Evolutionary conservation across 352 stramenopile species (phyloP), one percentile per base, ranked within the genome.

Genomic region (Thalassiosira livingstoniorum): DNA sequence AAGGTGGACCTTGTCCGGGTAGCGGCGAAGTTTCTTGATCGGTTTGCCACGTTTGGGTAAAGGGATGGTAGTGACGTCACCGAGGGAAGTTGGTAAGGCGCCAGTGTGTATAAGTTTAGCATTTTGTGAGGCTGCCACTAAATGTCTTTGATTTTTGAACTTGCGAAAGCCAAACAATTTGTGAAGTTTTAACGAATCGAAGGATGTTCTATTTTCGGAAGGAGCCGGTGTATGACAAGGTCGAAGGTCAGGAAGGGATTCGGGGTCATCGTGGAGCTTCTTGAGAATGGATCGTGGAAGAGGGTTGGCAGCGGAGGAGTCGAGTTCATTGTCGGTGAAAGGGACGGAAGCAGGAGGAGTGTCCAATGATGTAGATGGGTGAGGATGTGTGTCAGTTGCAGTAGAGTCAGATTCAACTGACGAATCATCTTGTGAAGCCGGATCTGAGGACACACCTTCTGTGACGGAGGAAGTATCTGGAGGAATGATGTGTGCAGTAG

Each of bases 1-100:
- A 27, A 73, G 47, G 35, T 75, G 66, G 29, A 75, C 53, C 55
- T 75, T 75, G 32, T 64, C 47, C 1, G 65, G 53, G 35, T 57
- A 75, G 2, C 35, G 55, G 11, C 66, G 47, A 29, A 42, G 47
- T 27, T 75, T 75, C 2, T 3, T 43, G 43, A 32, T 63, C 3
- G 57, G 0, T 70, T 78, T 78, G 29, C 69, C 69, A 29, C 7
- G 2, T 18, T 29, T 2, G n/a, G 69, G 57, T 27, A 70, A 63
- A 25, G 61, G 45, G 1, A 79, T 72, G 1, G 21, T 71, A 45
- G 71, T 45, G 31, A 66, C 71, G 32, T 34, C 18, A 5, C 71
- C 61, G 25, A 79, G 34, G 39, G 39, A 18, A 15, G 39, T 15
- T 18, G 39, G 39, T 15, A 47, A 47, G 7, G 39, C 39, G 15